Conservation (phyloP, 1,139 yeast species). For the Candida dubliniensis region DNA sequence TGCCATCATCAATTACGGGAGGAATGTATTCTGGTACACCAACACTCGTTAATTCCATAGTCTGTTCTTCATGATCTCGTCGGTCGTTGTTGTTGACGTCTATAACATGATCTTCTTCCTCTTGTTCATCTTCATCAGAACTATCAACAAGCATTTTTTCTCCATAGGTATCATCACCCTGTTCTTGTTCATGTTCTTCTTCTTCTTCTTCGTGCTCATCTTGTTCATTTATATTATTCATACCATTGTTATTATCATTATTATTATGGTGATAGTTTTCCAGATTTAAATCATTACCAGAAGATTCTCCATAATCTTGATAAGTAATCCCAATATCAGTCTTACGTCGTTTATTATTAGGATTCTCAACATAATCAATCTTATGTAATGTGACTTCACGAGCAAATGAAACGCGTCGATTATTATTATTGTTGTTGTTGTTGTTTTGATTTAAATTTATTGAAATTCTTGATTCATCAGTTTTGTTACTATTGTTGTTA, state of each 20-base stretch:
- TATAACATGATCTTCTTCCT: slow-evolving; percentile 16
- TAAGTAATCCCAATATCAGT: slow-evolving; percentile 23
- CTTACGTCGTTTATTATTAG: slow-evolving; percentile 35
- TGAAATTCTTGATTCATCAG: too few species aligned
- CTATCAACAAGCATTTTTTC: slow-evolving; percentile 19
- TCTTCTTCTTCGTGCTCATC: slow-evolving; percentile 1
- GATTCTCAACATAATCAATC: slow-evolving; percentile 45
- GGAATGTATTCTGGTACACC: not conserved
- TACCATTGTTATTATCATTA: too few species aligned
- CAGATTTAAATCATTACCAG: too few species aligned
- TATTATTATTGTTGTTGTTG: not conserved
- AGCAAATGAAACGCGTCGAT: slow-evolving; percentile 67
- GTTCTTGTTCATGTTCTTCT: not conserved
- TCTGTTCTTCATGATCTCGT: slow-evolving; percentile 11
- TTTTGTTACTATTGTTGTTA: not conserved
- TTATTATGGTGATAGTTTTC: too few species aligned
- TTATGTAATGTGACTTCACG: slow-evolving; percentile 75
- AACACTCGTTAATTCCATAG: slow-evolving; percentile 18
- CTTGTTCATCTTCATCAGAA: slow-evolving; percentile 20
- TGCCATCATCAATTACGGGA: not conserved
- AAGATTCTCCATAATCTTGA: too few species aligned
- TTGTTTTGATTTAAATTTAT: not conserved
- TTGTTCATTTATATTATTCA: not conserved
- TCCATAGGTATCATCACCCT: slow-evolving; percentile 9
- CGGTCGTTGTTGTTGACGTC: slow-evolving; percentile 7